These are phyloP conservation scores for Epicoccum nigrum DNA, from an alignment of 2,329 filamentous ascomycete species.

Conservation along the genomic window DNA sequence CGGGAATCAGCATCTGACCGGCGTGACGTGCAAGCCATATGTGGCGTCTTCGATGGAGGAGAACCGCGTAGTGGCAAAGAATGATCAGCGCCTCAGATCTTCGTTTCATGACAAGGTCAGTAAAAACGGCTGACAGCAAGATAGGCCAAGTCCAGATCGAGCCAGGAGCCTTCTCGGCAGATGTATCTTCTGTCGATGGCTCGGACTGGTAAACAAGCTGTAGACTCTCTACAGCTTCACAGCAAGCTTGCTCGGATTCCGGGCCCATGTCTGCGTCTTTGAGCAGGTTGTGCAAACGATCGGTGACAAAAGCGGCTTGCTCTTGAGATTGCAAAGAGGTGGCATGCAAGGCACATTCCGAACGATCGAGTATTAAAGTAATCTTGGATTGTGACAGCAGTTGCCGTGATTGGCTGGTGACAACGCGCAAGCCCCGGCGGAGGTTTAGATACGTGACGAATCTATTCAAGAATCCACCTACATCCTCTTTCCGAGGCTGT, in stretches of 20 bases:
- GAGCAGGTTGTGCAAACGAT: conserved; percentile 18
- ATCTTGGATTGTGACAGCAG: conserved; percentile 19
- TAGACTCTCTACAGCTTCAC: conserved; percentile 20
- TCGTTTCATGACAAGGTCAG: conserved; percentile 24
- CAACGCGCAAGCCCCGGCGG: conserved; percentile 23
- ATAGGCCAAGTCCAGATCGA: conserved; percentile 28
- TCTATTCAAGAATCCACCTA: conserved; percentile 21
- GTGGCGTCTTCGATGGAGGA: conserved; percentile 22
- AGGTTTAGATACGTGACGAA: conserved; percentile 27
- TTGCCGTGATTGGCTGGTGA: conserved; percentile 20
- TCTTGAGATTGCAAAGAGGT: conserved; percentile 11
- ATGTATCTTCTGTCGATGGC: neutral
- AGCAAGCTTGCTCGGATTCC: conserved; percentile 14
- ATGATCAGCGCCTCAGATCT: conserved; percentile 30
- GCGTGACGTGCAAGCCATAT: conserved; percentile 25
- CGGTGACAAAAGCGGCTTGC: conserved; percentile 7
- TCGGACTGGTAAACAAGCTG: conserved; percentile 19
- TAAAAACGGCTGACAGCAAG: conserved; percentile 24
- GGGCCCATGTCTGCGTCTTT: conserved; percentile 12
- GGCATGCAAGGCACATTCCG: conserved; percentile 4
- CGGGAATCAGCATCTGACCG: conserved; percentile 24
- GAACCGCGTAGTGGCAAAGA: conserved; percentile 27
- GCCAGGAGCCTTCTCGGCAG: neutral
- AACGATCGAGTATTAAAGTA: conserved; percentile 12
- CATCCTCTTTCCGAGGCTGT: conserved; percentile 8